Evolutionary conservation across 1,139 yeast genomes (phyloP), one percentile per base, ranked within the genome.

Genomic region (Candida sanyaensis): DNA sequence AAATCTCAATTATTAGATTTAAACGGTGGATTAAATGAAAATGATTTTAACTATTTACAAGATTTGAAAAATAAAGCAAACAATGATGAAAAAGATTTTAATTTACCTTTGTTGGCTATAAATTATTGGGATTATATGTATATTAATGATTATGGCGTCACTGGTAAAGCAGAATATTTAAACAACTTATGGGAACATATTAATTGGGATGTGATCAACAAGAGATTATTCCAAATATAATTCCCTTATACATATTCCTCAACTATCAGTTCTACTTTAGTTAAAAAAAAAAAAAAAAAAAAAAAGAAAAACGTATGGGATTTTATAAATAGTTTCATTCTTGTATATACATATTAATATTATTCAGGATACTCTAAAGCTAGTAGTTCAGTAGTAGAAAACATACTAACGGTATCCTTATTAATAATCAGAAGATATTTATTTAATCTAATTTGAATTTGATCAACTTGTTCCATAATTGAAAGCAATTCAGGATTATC

Each of bases 121-220:
- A 89, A 84, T 65, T 77, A 88, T 55, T 92, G 98, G 97, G 96
- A 92, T 64, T 81, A 84, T 55, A 90, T 97, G 23, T 93, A 85
- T 66, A 61, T 90, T 46, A 69, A 79, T 21, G 99, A 93, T 66
- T 93, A 85, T 67, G 97, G 97, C 29, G 78, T 89, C 45, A 77
- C 71, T 44, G 96, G 96, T 38, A 86, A 84, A 68, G 77, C 80
- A 32, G 81, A 83, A 54, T 93, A 88, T 65, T 77, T 93, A 60
- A 81, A 81, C 52, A 85, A 83, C 48, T 81, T 88, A 63, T 86
- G 96, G 86, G 78, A 84, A 45, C 78, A 89, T 57, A 80, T 92
- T 57, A 83, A 93, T 68, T 93, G 99, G 99, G 81, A 84, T 51
- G 92, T 88, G 45, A 81, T 92, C 44, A 87, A 84, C 64, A 73